Conservation (phyloP, 441 rosid species). For the Mallotus repandus region DNA sequence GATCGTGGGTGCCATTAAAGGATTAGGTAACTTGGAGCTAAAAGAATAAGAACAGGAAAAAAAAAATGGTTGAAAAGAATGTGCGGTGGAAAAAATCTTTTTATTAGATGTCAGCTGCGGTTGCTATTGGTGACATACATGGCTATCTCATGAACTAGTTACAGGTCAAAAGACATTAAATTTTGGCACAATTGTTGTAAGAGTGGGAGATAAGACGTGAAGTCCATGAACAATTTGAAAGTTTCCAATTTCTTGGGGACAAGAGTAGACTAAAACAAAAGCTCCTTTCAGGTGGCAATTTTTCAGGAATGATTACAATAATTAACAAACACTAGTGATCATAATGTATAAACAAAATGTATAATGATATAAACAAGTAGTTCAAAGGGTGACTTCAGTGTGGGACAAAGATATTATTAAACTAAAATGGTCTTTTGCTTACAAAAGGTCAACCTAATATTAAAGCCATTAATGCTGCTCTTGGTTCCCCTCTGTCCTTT, state of each 20-base stretch:
- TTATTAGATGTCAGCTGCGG: slow-evolving; percentile 13
- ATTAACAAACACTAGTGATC: not conserved
- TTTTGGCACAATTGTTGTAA: slow-evolving; percentile 15
- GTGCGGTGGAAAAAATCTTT: slow-evolving; percentile 32
- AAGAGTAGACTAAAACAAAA: not conserved
- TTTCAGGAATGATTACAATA: not conserved
- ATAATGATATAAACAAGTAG: too few species aligned
- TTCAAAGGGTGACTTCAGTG: too few species aligned
- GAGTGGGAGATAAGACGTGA: slow-evolving; percentile 46
- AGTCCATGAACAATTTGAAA: slow-evolving; percentile 47
- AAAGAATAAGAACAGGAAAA: not conserved
- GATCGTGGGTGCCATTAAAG: slow-evolving; percentile 54
- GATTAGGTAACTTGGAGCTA: slow-evolving; percentile 20
- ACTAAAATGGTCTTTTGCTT: too few species aligned
- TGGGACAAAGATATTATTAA: too few species aligned
- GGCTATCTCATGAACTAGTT: slow-evolving; percentile 36
- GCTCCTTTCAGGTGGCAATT: not conserved
- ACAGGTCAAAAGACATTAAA: slow-evolving; percentile 6
- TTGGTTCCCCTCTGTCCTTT: too few species aligned
- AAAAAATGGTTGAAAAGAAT: not conserved
- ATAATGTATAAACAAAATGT: too few species aligned
- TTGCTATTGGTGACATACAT: slow-evolving; percentile 21
- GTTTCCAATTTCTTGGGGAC: not conserved
- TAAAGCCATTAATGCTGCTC: not conserved
- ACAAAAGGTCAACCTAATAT: too few species aligned